Evolutionary conservation across 495 filamentous ascomycete species (phyloP).

Genomic region (Lindgomyces ingoldianus): DNA sequence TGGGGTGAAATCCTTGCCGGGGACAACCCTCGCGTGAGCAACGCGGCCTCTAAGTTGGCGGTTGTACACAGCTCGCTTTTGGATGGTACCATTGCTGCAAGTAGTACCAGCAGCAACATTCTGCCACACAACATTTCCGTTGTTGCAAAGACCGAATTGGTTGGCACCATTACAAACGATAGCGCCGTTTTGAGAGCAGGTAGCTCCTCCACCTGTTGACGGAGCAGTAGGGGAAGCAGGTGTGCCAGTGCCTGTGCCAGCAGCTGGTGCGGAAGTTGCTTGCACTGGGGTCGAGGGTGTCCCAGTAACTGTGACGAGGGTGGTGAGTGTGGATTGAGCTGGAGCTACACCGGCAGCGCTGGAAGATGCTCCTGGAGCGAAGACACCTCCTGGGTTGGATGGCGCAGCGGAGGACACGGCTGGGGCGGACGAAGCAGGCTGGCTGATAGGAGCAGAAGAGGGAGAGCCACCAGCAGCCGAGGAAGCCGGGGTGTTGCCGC

Average conservation of each 20-base stretch:
- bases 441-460: background rate
- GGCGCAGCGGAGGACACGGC: slow-evolving; percentile 8
- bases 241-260: slow-evolving; percentile 20
- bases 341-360: background rate
- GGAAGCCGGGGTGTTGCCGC: background rate
- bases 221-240: slow-evolving; percentile 15
- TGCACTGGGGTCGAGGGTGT: slow-evolving; percentile 5
- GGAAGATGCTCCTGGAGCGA: slow-evolving; percentile 32
- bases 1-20: slow-evolving; percentile 6
- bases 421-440: slow-evolving; percentile 11
- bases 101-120: slow-evolving; percentile 40
- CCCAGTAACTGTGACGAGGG: slow-evolving; percentile 23
- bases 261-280: slow-evolving; percentile 15
- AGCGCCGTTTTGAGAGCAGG: slow-evolving; percentile 37
- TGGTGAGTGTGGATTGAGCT: slow-evolving; percentile 12
- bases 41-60: slow-evolving; percentile 15
- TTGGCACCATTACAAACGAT: slow-evolving; percentile 36
- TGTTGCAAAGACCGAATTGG: slow-evolving; percentile 42
- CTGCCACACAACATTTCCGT: slow-evolving; percentile 38
- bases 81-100: slow-evolving; percentile 37
- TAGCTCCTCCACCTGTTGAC: slow-evolving; percentile 6
- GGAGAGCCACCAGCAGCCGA: background rate
- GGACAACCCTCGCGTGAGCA: slow-evolving; percentile 13
- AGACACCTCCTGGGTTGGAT: slow-evolving; percentile 32
- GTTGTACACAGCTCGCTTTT: slow-evolving; percentile 20